Evolutionary conservation across 345 rosid genomes (phyloP).

Genomic region (Eucalyptus pauciflora): DNA sequence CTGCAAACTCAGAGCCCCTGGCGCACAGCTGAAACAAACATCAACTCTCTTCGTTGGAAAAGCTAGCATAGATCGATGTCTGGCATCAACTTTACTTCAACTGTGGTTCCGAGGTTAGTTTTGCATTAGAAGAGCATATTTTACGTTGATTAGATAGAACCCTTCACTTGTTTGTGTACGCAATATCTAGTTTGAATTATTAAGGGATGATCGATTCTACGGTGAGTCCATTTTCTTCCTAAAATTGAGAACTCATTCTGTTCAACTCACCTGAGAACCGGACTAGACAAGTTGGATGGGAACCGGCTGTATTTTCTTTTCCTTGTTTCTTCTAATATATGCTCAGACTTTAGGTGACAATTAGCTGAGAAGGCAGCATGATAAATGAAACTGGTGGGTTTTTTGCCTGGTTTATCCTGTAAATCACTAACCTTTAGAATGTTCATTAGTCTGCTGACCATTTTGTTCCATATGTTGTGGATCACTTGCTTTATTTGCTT

Average conservation of each 20-base stretch:
- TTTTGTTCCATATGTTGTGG: neutral
- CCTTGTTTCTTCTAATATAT: neutral
- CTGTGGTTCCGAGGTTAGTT: neutral
- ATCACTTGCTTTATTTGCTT: neutral
- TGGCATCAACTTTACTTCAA: neutral
- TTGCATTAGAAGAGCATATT: neutral
- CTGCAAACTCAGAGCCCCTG: neutral
- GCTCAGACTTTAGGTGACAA: neutral
- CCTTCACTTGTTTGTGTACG: neutral
- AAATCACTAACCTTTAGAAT: too few species aligned
- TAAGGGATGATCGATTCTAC: too few species aligned
- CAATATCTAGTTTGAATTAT: neutral
- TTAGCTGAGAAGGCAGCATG: too few species aligned
- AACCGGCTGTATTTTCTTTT: neutral
- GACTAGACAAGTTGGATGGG: too few species aligned
- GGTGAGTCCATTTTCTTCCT: neutral
- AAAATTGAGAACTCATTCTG: too few species aligned
- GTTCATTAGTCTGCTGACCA: neutral
- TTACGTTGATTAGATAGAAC: too few species aligned
- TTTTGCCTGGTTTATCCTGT: too few species aligned
- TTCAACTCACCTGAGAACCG: too few species aligned
- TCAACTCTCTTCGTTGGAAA: neutral
- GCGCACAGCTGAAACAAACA: neutral
- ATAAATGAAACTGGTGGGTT: too few species aligned
- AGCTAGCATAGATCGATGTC: neutral